A percentile compares a stretch with the other conserved stretches of the same genome.
phyloP scores from a whole-genome alignment of 176 grass and related monocot species.

The Pontederia crassipes region DNA sequence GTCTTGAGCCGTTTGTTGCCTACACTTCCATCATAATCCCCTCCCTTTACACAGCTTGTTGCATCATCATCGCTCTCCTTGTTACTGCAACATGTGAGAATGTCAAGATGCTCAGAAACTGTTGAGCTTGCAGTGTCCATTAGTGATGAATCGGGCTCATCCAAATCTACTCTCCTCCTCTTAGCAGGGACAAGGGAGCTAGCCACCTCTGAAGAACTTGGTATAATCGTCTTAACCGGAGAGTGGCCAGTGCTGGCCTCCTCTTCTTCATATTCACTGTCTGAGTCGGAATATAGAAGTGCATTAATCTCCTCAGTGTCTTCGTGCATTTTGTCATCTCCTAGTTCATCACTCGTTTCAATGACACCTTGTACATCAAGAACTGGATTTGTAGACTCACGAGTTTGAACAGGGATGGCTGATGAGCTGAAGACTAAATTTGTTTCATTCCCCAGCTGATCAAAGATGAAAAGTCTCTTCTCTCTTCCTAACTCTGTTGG shows the following conservation, averaged over 20 bases:
- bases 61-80: conserved; percentile 30
- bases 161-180: conserved; percentile 48
- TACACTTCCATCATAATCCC: conserved; percentile 24
- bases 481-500: conserved; percentile 5
- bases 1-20: conserved; percentile 40
- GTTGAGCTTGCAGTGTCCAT: conserved; percentile 76
- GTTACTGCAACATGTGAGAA: conserved; percentile 16
- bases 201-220: conserved; percentile 31
- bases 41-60: conserved; percentile 57
- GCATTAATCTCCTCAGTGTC: conserved; percentile 80
- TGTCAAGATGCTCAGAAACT: conserved; percentile 23
- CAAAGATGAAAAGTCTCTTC: conserved; percentile 34
- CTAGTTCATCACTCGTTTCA: conserved; percentile 47
- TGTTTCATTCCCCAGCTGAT: conserved; percentile 23
- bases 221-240: conserved; percentile 18
- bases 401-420: neutral
- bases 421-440: conserved; percentile 4
- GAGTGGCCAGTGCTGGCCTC: conserved; percentile 21
- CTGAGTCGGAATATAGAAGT: conserved; percentile 71
- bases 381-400: conserved; percentile 25
- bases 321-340: conserved; percentile 58
- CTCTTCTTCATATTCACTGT: conserved; percentile 34
- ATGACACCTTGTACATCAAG: conserved; percentile 54
- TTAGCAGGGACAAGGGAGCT: conserved; percentile 39
- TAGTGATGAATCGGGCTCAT: conserved; percentile 43